These are phyloP conservation scores for Diaporthe aspalathi DNA, from an alignment of 2,329 filamentous ascomycete species.

Conservation along the genomic window DNA sequence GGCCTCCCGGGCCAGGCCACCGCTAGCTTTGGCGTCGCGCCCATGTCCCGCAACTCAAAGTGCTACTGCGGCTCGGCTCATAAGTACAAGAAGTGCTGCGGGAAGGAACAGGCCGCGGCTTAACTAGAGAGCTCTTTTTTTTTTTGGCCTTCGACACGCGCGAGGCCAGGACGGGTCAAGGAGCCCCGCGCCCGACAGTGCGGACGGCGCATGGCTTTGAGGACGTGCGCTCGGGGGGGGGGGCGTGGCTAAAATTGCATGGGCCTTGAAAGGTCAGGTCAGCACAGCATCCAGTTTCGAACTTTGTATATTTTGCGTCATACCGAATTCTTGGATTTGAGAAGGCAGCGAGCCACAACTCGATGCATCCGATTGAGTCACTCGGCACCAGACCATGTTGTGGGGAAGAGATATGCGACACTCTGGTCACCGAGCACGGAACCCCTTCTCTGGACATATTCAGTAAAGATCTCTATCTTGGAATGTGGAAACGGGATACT, in stretches of 20 bases:
- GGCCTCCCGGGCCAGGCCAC: constrained; percentile 36
- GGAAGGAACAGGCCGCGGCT: constrained; percentile 18
- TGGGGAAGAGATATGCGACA: not conserved
- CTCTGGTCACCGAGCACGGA: not conserved
- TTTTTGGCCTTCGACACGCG: too few relatives aligned
- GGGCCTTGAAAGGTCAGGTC: not conserved
- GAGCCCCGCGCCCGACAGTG: too few relatives aligned
- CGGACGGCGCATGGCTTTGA: not conserved
- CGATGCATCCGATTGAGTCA: not conserved
- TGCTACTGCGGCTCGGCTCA: constrained; percentile 39
- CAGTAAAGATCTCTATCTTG: not conserved
- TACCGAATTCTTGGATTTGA: not conserved
- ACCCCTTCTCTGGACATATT: not conserved
- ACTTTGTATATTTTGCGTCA: not conserved
- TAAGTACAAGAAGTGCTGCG: constrained; percentile 40
- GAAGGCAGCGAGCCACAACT: too few relatives aligned
- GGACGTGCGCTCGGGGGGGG: not conserved
- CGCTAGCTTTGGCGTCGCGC: constrained; percentile 36
- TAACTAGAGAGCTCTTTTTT: not conserved
- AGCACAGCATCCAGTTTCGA: not conserved
- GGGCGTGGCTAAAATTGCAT: not conserved
- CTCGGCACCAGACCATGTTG: not conserved
- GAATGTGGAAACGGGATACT: not conserved
- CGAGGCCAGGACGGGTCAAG: too few relatives aligned
- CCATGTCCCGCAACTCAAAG: constrained; percentile 37